Conservation (phyloP, 768 basidiomycete genomes). For the Suillus clintonianus region DNA sequence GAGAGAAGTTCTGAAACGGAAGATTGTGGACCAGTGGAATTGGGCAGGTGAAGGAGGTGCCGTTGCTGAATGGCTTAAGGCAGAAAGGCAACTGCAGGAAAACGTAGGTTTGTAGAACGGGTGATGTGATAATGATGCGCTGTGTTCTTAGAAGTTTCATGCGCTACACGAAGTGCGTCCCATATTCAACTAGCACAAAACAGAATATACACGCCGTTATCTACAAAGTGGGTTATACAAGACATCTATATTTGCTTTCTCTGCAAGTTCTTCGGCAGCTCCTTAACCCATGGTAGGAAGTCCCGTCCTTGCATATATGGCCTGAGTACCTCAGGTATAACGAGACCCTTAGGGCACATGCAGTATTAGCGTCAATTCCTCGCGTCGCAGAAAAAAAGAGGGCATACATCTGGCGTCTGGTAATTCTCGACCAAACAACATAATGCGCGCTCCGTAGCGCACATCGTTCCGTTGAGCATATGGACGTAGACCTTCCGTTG, state of each 20-base stretch:
- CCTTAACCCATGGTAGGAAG: constrained; percentile 84
- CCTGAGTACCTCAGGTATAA: constrained; percentile 85
- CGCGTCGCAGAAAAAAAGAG: not conserved
- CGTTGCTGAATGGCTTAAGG: constrained; percentile 18
- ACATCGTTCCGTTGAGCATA: constrained; percentile 98
- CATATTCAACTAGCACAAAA: not conserved
- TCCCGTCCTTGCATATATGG: constrained; percentile 97
- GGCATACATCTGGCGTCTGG: constrained; percentile 87
- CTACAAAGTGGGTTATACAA: too few relatives aligned
- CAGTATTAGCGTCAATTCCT: constrained; percentile 1
- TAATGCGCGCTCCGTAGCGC: constrained; percentile 93
- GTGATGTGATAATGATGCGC: not conserved
- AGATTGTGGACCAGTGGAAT: constrained; percentile 16
- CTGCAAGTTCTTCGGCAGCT: constrained; percentile 75
- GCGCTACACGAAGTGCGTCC: too few relatives aligned
- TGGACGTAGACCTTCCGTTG: constrained; percentile 93
- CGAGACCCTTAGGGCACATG: constrained; percentile 65
- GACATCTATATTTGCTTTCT: constrained; percentile 59
- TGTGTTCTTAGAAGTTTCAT: not conserved
- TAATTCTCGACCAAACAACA: constrained; percentile 99
- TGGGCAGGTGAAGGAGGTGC: constrained; percentile 12
- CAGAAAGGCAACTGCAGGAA: constrained; percentile 11
- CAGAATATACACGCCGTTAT: too few relatives aligned
- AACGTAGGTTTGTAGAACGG: not conserved
- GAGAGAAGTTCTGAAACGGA: constrained; percentile 14